These are phyloP conservation scores for Yarrowia sp. DNA, from an alignment of 805 yeast species.

Conservation along the genomic window DNA sequence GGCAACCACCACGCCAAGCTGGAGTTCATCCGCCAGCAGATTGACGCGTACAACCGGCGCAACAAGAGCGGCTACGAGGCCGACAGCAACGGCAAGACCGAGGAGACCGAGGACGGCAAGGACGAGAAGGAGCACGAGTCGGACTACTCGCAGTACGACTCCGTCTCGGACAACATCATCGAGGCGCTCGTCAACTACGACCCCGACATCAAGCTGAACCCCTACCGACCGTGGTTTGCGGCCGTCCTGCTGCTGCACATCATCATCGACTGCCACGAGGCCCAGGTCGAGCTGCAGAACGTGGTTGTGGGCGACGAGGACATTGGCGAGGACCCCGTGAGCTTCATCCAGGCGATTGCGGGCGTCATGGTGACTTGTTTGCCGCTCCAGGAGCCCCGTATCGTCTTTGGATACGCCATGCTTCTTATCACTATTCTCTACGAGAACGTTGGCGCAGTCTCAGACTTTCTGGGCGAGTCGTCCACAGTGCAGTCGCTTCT, in stretches of 20 bases:
- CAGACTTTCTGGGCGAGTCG: constrained; percentile 68
- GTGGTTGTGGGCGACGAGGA: constrained; percentile 52
- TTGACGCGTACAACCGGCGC: constrained; percentile 43
- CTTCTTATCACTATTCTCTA: constrained; percentile 71
- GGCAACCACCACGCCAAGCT: constrained; percentile 60
- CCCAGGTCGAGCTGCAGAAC: constrained; percentile 34
- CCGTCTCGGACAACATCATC: constrained; percentile 56
- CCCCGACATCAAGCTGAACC: constrained; percentile 67
- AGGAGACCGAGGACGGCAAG: background rate
- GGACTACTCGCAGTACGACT: background rate
- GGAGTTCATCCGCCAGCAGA: constrained; percentile 67
- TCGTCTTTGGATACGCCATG: constrained; percentile 74
- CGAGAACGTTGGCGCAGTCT: constrained; percentile 71
- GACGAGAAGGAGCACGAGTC: background rate
- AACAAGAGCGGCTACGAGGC: constrained; percentile 32
- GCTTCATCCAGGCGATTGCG: constrained; percentile 70
- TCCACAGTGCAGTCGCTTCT: constrained; percentile 66
- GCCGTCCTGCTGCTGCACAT: constrained; percentile 56
- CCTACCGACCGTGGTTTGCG: constrained; percentile 86
- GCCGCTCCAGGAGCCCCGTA: constrained; percentile 63
- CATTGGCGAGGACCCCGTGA: constrained; percentile 63
- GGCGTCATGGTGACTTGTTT: constrained; percentile 69
- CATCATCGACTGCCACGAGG: constrained; percentile 31
- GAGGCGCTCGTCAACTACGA: constrained; percentile 73
- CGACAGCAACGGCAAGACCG: constrained; percentile 12